Evolutionary conservation across 768 basidiomycete species (phyloP).

Genomic region (Suillus brevipes): DNA sequence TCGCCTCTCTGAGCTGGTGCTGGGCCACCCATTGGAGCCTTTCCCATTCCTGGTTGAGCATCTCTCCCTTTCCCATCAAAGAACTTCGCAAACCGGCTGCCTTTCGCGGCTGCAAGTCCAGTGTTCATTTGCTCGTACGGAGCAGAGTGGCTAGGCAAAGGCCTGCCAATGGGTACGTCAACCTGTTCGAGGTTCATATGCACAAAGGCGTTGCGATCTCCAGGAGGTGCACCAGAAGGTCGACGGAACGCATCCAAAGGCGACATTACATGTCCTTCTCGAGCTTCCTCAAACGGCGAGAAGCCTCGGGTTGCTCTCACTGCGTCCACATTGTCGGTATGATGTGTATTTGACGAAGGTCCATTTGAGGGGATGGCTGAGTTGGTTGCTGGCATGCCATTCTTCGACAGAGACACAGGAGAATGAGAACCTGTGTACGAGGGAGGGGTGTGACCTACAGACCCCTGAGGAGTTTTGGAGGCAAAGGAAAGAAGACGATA

Average conservation of each 20-base stretch:
- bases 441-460: conserved; percentile 17
- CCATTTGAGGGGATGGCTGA: conserved; percentile 6
- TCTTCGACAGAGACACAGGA: conserved; percentile 25
- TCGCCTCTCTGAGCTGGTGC: conserved; percentile 54
- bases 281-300: conserved; percentile 57
- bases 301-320: conserved; percentile 37
- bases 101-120: conserved; percentile 58
- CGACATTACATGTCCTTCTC: conserved; percentile 15
- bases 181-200: conserved; percentile 21
- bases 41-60: conserved; percentile 33
- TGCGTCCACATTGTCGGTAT: conserved; percentile 13
- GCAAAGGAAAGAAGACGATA: conserved; percentile 45
- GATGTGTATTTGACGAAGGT: not conserved
- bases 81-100: conserved; percentile 86
- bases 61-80: conserved; percentile 74
- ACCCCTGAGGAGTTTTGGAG: conserved; percentile 27
- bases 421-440: conserved; percentile 23
- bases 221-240: conserved; percentile 15
- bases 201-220: conserved; percentile 26
- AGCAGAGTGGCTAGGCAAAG: conserved; percentile 16
- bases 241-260: conserved; percentile 23
- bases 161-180: conserved; percentile 18
- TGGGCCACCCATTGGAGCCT: conserved; percentile 40
- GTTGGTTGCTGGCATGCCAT: conserved; percentile 12
- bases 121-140: conserved; percentile 37